Conservation (phyloP, 768 basidiomycete species). For the Harrya chromipes region DNA sequence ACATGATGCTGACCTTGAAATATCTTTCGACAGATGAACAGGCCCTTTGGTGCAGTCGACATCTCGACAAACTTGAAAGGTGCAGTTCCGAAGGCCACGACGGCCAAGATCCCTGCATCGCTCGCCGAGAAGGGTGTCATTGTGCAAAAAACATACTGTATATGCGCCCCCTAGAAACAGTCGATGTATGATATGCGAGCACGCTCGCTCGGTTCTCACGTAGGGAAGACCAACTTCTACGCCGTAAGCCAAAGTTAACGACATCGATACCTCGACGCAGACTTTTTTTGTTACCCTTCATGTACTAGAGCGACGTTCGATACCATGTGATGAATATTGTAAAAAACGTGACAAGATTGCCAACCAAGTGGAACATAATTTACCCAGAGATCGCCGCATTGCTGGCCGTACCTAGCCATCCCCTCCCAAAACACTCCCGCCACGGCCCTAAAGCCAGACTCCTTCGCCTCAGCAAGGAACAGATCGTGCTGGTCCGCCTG, state of each 20-base stretch:
- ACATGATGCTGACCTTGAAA: background rate
- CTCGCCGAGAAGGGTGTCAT: conserved; percentile 86
- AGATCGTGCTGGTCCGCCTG: conserved; percentile 80
- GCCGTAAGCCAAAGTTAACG: conserved; percentile 81
- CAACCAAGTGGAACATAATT: no score
- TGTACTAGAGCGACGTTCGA: no score
- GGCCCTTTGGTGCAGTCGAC: conserved; percentile 92
- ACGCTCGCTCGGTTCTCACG: background rate
- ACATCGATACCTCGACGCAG: conserved; percentile 62
- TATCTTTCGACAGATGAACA: conserved; percentile 66
- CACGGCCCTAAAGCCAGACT: conserved; percentile 65
- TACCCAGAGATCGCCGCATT: conserved; percentile 1
- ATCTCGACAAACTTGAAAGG: conserved; percentile 90
- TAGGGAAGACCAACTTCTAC: conserved; percentile 85
- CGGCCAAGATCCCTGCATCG: conserved; percentile 77
- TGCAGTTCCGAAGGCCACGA: conserved; percentile 76
- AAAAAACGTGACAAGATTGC: no score
- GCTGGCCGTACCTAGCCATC: conserved; percentile 40
- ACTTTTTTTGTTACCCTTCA: no score
- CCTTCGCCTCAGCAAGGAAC: conserved; percentile 73
- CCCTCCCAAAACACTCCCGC: conserved; percentile 69
- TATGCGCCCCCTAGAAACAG: conserved; percentile 2
- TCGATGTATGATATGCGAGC: background rate
- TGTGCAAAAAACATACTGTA: conserved; percentile 82
- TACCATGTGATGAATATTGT: no score